These are phyloP conservation scores for Zizania palustris DNA, from an alignment of 202 grass and related monocot species.

Conservation along the genomic window DNA sequence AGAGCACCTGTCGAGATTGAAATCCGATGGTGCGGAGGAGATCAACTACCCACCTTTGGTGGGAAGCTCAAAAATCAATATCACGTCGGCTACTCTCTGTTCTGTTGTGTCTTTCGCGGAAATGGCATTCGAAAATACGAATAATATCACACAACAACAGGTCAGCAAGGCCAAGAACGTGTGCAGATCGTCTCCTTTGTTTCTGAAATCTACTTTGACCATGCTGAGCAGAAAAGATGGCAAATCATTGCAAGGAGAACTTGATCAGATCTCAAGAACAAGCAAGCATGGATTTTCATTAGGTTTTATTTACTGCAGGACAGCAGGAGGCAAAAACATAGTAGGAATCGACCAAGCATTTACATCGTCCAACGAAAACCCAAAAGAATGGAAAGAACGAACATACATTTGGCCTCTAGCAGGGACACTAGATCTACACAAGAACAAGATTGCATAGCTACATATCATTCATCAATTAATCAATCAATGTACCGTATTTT, in stretches of 20 bases:
- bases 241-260: neutral
- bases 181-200: neutral
- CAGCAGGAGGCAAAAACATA: slow-evolving; percentile 46
- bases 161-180: too few species aligned
- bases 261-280: slow-evolving; percentile 38
- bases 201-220: neutral
- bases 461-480: slow-evolving; percentile 32
- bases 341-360: slow-evolving; percentile 46
- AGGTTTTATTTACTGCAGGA: slow-evolving; percentile 56
- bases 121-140: too few species aligned
- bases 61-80: too few species aligned
- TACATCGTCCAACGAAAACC: slow-evolving; percentile 51
- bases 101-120: too few species aligned
- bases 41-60: slow-evolving; percentile 10
- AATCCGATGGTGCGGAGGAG: too few species aligned
- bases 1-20: too few species aligned
- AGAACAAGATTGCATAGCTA: slow-evolving; percentile 12
- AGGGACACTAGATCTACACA: slow-evolving; percentile 52
- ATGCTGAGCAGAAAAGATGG: neutral
- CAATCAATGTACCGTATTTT: slow-evolving; percentile 15
- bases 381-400: slow-evolving; percentile 56
- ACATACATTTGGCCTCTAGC: neutral
- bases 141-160: too few species aligned
- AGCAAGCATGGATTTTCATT: slow-evolving; percentile 32
- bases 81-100: too few species aligned